Conservation (phyloP, 2,329 filamentous ascomycete genomes). For the Cercospora zeae-maydis region DNA sequence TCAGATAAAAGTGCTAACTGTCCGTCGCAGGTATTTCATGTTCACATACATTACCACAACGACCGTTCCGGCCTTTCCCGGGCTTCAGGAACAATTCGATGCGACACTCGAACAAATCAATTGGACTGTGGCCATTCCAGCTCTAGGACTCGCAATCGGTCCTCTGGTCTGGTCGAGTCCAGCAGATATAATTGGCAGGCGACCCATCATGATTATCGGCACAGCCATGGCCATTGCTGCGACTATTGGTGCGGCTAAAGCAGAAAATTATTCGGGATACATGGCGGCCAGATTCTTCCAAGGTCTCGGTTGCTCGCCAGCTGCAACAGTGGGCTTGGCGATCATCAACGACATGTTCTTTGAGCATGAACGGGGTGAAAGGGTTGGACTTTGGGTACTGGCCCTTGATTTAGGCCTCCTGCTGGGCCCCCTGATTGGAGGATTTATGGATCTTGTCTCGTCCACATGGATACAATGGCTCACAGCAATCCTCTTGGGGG, state of each 20-base stretch:
- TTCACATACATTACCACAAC: slow-evolving; percentile 25
- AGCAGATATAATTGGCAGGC: slow-evolving; percentile 22
- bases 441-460: slow-evolving; percentile 19
- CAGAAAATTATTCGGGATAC: slow-evolving; percentile 13
- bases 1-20: neutral
- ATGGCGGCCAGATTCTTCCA: slow-evolving; percentile 24
- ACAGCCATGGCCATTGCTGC: slow-evolving; percentile 19
- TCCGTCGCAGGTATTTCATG: slow-evolving; percentile 18
- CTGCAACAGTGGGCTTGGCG: slow-evolving; percentile 20
- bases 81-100: slow-evolving; percentile 17
- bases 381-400: slow-evolving; percentile 21
- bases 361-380: slow-evolving; percentile 22
- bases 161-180: slow-evolving; percentile 21
- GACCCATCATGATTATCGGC: slow-evolving; percentile 21
- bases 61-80: slow-evolving; percentile 20
- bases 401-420: slow-evolving; percentile 22
- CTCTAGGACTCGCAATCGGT: slow-evolving; percentile 16
- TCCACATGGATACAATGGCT: slow-evolving; percentile 22
- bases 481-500: slow-evolving; percentile 18
- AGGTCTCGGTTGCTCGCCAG: slow-evolving; percentile 20
- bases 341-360: slow-evolving; percentile 24
- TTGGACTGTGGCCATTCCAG: slow-evolving; percentile 23
- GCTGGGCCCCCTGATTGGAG: slow-evolving; percentile 19
- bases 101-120: slow-evolving; percentile 21
- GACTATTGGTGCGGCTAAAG: slow-evolving; percentile 20